Evolutionary conservation across 2,329 filamentous ascomycete species (phyloP).

Genomic region (Aspergillus novoparasiticus): DNA sequence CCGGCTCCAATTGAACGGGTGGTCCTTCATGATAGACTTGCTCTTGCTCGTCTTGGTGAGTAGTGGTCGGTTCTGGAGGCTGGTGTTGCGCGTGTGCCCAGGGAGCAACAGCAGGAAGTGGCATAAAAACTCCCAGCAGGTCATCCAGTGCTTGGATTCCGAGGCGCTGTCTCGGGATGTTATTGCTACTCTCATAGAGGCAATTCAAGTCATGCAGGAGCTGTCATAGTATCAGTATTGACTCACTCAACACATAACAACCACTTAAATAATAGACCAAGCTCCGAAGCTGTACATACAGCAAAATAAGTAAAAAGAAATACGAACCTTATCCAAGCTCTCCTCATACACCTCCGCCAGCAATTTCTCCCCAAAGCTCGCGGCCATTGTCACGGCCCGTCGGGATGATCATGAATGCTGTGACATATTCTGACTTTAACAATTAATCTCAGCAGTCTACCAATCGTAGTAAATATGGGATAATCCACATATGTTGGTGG

Average conservation of each 20-base stretch:
- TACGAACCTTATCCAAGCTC: slow-evolving; percentile 52
- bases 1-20: not conserved
- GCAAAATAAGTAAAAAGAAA: not conserved
- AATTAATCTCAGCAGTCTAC: not conserved
- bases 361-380: slow-evolving; percentile 55
- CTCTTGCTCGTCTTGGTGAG: slow-evolving; percentile 15
- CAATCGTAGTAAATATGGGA: not conserved
- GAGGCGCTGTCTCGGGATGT: slow-evolving; percentile 32
- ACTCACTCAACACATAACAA: not conserved
- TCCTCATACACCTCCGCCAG: slow-evolving; percentile 55
- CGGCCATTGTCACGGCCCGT: slow-evolving; percentile 27
- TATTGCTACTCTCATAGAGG: slow-evolving; percentile 21
- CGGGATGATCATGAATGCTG: not conserved
- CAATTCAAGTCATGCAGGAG: slow-evolving; percentile 34
- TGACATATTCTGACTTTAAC: not conserved
- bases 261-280: not conserved
- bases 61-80: slow-evolving; percentile 6
- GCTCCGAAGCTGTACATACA: not conserved
- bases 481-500: not conserved
- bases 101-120: slow-evolving; percentile 14
- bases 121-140: slow-evolving; percentile 41
- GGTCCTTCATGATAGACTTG: not conserved
- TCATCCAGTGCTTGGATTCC: slow-evolving; percentile 52
- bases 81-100: slow-evolving; percentile 7
- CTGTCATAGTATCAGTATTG: slow-evolving; percentile 19